Conservation (phyloP, 2,329 filamentous ascomycete genomes). For the Colletotrichum noveboracense region DNA sequence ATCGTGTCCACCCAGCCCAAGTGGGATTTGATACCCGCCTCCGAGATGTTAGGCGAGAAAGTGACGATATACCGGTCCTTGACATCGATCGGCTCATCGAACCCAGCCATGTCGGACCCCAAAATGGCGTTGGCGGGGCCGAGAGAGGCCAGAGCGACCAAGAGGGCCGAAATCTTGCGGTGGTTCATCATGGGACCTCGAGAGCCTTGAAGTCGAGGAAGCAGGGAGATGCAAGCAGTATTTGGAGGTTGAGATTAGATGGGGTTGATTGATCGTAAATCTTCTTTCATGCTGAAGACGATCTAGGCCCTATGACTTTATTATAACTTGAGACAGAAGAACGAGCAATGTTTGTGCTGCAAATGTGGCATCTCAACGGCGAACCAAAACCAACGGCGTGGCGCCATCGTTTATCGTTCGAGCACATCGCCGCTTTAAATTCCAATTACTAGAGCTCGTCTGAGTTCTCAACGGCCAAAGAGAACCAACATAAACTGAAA, state of each 20-base stretch:
- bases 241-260: not conserved
- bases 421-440: rapidly evolving
- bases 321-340: not conserved
- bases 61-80: not conserved
- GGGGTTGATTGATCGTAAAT: not conserved
- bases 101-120: not conserved
- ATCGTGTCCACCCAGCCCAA: conserved; percentile 38
- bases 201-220: not conserved
- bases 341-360: not conserved
- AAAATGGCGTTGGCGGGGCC: not conserved
- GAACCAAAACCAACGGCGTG: not conserved
- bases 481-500: too few species aligned
- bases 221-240: not conserved
- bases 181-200: not conserved
- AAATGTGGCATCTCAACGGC: not conserved
- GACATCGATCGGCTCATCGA: not conserved
- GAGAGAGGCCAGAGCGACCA: not conserved
- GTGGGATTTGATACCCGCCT: conserved; percentile 37
- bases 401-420: not conserved
- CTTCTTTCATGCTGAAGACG: not conserved
- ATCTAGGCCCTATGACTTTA: rapidly evolving
- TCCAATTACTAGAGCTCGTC: not conserved
- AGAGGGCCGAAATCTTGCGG: not conserved
- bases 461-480: not conserved
- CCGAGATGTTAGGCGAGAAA: conserved; percentile 27